Evolutionary conservation across 495 filamentous ascomycete species (phyloP).

Genomic region (Neurospora sp.): DNA sequence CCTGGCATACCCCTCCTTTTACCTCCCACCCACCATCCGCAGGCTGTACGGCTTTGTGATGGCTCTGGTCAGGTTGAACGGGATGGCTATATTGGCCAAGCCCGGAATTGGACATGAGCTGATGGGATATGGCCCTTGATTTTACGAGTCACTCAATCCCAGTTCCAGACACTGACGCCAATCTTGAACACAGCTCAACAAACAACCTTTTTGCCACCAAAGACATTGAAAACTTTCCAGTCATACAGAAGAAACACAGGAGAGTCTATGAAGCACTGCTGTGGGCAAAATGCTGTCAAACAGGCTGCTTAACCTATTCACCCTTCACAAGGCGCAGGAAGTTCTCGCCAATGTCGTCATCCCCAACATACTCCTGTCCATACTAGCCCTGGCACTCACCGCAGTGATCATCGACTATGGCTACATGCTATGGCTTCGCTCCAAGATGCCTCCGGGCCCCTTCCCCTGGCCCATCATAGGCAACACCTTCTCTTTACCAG

Average conservation of each 20-base stretch:
- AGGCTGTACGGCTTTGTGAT: not conserved
- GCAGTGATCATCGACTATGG: slow-evolving; percentile 36
- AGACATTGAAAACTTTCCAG: not conserved
- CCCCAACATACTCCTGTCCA: slow-evolving; percentile 1
- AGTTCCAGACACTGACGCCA: not conserved
- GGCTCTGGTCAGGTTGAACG: not conserved
- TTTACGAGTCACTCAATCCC: not conserved
- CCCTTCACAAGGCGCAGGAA: slow-evolving; percentile 13
- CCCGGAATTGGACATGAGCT: not conserved
- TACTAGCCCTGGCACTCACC: slow-evolving; percentile 19
- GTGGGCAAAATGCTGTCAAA: slow-evolving; percentile 15
- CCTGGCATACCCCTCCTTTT: not conserved
- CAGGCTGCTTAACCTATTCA: slow-evolving; percentile 9
- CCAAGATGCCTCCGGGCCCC: slow-evolving; percentile 49
- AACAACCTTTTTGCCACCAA: not conserved
- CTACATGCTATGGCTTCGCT: slow-evolving; percentile 38
- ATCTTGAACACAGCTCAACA: not conserved
- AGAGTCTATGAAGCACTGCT: not conserved
- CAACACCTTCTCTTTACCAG: slow-evolving; percentile 48
- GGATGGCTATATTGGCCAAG: not conserved
- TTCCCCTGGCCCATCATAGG: slow-evolving; percentile 40
- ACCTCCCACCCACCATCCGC: not conserved
- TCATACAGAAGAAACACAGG: not conserved
- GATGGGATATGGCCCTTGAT: not conserved
- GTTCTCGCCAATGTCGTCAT: slow-evolving; percentile 6